Base-by-base conservation (phyloP, 2,329 filamentous ascomycete genomes). In the Cercospora citrullina region DNA sequence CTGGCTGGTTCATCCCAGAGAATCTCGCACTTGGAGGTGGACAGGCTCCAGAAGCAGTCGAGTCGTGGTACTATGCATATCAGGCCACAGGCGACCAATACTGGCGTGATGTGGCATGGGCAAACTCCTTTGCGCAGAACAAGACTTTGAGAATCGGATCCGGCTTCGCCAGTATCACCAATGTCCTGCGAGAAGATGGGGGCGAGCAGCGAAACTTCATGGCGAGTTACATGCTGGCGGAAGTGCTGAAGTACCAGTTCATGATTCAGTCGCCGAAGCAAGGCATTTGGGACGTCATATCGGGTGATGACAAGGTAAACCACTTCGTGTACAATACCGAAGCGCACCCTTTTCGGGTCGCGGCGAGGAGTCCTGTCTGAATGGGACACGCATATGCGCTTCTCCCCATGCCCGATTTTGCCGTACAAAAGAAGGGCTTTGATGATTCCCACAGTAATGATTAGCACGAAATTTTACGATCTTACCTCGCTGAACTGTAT, bases 171-270 rank as follows among this genome's bases (percentile, higher is more conserved):
- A 65, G 59, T 18, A 66, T 72, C 28, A 64, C 60, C 9, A 65
- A 73, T 57, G 72, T 73, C 5, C 60, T 72, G 33, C 58, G 53
- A 10, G 31, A 51, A 10, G 67, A 67, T 16, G 71, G 71, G 2
- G 91, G 90, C 0, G 79, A 80, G 0, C 87, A 85, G 68, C 79
- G 80, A 51, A 87, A 96, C 77, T 89, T 90, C 77, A 91, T 94
- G 84, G 92, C 96, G 81, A 94, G 90, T 74, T 96, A 95, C 81
- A 89, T 91, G 82, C 92, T 95, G 78, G 92, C 92, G 0, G 92
- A 96, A 82, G 90, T 93, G 69, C 77, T 96, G 77, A 96, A 96
- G 84, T 96, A 96, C 48, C 66, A 86, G 66, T 96, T 91, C 80
- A 78, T 96, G 73, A 91, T 91, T 67, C 87, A 89, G 76, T 68